Evolutionary conservation across 2,329 filamentous ascomycete species (phyloP).

Genomic region (Phymatotrichopsis omnivora): DNA sequence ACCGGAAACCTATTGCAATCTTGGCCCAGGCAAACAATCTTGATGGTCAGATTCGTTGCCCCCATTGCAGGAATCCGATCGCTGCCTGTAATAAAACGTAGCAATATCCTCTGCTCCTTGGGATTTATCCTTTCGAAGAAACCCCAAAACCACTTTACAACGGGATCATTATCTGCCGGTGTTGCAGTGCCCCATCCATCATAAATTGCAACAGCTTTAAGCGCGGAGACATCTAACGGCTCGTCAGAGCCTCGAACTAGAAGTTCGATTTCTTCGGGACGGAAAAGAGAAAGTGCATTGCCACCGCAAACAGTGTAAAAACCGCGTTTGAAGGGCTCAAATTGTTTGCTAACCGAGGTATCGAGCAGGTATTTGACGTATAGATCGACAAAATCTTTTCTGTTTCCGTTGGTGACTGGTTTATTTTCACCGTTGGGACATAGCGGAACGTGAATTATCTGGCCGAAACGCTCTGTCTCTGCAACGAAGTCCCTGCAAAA

Average conservation of each 20-base stretch:
- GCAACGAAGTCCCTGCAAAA: slow-evolving; percentile 77
- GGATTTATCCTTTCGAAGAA: slow-evolving; percentile 58
- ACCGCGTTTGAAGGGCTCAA: slow-evolving; percentile 85
- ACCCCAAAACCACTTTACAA: slow-evolving; percentile 82
- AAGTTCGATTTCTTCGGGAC: slow-evolving; percentile 84
- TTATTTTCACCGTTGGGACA: slow-evolving; percentile 62
- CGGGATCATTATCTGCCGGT: slow-evolving; percentile 51
- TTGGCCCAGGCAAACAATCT: slow-evolving; percentile 63
- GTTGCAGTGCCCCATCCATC: slow-evolving; percentile 61
- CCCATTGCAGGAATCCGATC: slow-evolving; percentile 86
- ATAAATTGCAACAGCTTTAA: slow-evolving; percentile 68
- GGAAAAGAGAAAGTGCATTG: slow-evolving; percentile 76
- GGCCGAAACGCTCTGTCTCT: slow-evolving; percentile 67
- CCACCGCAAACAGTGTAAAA: slow-evolving; percentile 89
- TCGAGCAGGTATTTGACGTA: slow-evolving; percentile 76
- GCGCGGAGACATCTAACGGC: slow-evolving; percentile 62
- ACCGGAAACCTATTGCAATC: slow-evolving; percentile 68
- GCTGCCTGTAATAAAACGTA: slow-evolving; percentile 82
- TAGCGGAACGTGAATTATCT: slow-evolving; percentile 55
- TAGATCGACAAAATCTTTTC: slow-evolving; percentile 74
- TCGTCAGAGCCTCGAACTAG: slow-evolving; percentile 79
- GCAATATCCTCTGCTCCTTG: slow-evolving; percentile 61
- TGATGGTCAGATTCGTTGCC: slow-evolving; percentile 66
- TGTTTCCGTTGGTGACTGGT: slow-evolving; percentile 72
- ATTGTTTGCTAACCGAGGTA: slow-evolving; percentile 65